phyloP scores from a whole-genome alignment of 2,329 filamentous ascomycete genomes.

The Chaetomium olivaceum region DNA sequence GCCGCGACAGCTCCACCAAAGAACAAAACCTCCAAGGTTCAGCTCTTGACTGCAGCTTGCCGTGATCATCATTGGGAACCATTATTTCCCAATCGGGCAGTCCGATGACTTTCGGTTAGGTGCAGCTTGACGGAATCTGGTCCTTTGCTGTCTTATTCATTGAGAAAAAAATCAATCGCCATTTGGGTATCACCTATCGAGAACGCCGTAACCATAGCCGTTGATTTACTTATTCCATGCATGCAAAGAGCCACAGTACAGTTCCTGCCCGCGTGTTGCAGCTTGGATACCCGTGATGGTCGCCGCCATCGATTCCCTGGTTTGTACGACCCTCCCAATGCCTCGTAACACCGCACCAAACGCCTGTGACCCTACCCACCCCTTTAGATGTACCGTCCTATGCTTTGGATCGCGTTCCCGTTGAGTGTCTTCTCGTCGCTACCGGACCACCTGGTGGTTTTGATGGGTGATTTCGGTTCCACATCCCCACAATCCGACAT shows the following conservation, averaged over 20 bases:
- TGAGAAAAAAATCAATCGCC: constrained; percentile 4
- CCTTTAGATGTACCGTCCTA: background rate
- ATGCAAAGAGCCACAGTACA: background rate
- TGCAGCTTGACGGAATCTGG: background rate
- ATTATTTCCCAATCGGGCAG: background rate
- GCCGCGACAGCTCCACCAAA: constrained; percentile 11
- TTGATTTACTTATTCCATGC: background rate
- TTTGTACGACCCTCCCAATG: background rate
- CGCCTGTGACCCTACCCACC: background rate
- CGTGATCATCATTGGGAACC: background rate
- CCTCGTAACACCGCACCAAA: background rate
- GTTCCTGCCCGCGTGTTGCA: background rate
- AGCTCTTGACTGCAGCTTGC: background rate
- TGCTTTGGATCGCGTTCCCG: background rate
- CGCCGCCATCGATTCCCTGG: background rate
- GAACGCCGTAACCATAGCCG: constrained; percentile 6
- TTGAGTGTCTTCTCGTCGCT: background rate
- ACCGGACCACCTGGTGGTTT: background rate
- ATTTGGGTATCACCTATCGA: constrained; percentile 3
- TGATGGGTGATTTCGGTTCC: background rate
- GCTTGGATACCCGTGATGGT: background rate
- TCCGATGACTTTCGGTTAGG: background rate
- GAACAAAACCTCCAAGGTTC: background rate
- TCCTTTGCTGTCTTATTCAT: background rate
- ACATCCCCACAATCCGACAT: constrained; percentile 11